These are phyloP conservation scores for Colletotrichum australisinense DNA, from an alignment of 2,329 filamentous ascomycete species.

Conservation along the genomic window DNA sequence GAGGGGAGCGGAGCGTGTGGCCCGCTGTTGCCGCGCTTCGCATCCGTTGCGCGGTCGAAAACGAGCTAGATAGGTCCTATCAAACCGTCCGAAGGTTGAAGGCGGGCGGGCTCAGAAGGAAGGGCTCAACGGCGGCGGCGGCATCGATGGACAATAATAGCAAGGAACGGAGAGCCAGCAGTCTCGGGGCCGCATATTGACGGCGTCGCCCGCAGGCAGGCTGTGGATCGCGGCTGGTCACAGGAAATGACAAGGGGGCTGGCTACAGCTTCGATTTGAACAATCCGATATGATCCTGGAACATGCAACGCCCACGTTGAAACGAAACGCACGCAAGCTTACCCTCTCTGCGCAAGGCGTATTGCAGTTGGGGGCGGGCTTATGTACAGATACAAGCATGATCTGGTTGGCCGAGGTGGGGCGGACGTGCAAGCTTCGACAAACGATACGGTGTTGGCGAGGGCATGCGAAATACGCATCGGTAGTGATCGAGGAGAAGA, in stretches of 20 bases:
- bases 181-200: constrained; percentile 34
- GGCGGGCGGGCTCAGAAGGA: constrained; percentile 61
- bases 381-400: constrained; percentile 1
- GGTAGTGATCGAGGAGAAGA: background rate
- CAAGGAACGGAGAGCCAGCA: constrained; percentile 38
- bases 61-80: constrained; percentile 88
- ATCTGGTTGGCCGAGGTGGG: background rate
- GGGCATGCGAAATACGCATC: background rate
- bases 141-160: constrained; percentile 26
- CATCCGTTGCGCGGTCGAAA: constrained; percentile 86
- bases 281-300: background rate
- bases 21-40: constrained; percentile 85
- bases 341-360: background rate
- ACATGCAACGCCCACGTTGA: background rate
- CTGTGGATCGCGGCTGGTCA: background rate
- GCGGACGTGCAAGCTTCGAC: background rate
- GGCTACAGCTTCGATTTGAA: background rate
- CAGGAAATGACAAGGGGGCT: background rate
- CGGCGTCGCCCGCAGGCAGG: constrained; percentile 1
- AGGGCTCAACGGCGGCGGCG: constrained; percentile 45
- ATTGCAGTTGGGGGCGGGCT: constrained; percentile 6
- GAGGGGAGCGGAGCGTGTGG: constrained; percentile 91
- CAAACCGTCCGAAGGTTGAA: constrained; percentile 78
- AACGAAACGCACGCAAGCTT: background rate
- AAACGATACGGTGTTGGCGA: constrained; percentile 7